Base-by-base conservation (phyloP, 2,329 filamentous ascomycete species). In the Sporothrix pseudoabietina region DNA sequence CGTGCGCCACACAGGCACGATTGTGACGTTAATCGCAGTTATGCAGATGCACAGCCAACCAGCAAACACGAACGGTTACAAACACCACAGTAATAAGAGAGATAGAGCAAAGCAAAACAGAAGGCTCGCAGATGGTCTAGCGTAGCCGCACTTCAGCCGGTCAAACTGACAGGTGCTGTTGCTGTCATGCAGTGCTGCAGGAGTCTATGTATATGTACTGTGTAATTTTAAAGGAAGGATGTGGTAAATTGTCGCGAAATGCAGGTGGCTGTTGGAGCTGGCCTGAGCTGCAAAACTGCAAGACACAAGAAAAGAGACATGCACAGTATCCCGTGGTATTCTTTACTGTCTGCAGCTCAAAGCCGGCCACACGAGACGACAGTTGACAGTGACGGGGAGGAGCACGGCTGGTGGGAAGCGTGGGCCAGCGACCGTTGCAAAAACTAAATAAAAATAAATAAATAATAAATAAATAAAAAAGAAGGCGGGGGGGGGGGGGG, bases 1-100 rank as follows among this genome's bases (percentile, higher is more conserved):
- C 30, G 19, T 54, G 68, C 52, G 68, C 68, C 68, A 70, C 68
- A 70, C 68, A 70, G 68, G 52, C 49, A 70, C 68, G 39, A 32
- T 14, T 70, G 68, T 59, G 68, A 70, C 68, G 49, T 44, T 59
- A 12, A 12, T 9, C 30, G 16, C 35, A 39, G 39, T 44, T 12
- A 26, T 54, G 65, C 65, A 39, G 65, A 66, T 66, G 61, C 44
- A 54, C 44, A 59, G 47, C 39, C 32, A 70, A 16, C 30, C 35
- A 59, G 14, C 22, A 26, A 59, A 3, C 30, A 69, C 4, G 57
- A 59, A 22, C 49, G 10, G 39, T 14, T 8, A 69, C 2, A 54
- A 32, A n/a, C 16, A 30, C 26, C 47, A 26, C 26, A 49, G 52
- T n/a, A 19, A 22, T 8, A 52, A 44, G 26, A 57, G 10, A 16